Base-by-base conservation (phyloP, 257 asterid genomes). In the Jasminum sambac region DNA sequence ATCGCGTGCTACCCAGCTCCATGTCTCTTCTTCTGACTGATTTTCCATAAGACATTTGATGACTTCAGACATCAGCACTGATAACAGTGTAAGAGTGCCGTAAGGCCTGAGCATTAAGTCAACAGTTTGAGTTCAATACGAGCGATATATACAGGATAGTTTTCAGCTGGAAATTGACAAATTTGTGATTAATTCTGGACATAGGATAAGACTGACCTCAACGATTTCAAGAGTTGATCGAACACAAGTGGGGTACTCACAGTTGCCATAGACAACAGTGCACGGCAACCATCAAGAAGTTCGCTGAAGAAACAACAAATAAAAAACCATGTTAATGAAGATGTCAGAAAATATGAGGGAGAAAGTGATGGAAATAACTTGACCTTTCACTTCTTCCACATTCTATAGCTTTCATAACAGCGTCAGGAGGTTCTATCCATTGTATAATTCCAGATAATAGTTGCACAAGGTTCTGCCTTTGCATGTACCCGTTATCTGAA, bases 1-100 rank as follows among this genome's bases (percentile, higher is more conserved):
- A 83, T 94, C 97, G 13, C 99, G 99, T 71, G 98, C 97, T 40
- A 86, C 95, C 96, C 96, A 89, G 85, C 99, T 94, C 99, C 99
- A 94, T 6, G 89, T 79, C 85, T 91, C 99, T 77, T 94, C 96
- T 37, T 89, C 98, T 41, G 89, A 72, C 79, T 30, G 80, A 69
- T 84, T 94, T 68, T 65, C 86, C 89, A 72, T 81, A 59, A 86
- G 86, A 77, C 91, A 90, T 80, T 86, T 91, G 71, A 84, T 74
- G 74, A 86, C 93, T 86, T 94, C 96, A 71, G 87, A 79, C 96
- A 87, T 94, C 79, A 94, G 73, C 70, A 88, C 82, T 57, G 90
- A 88, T 75, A 91, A 72, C 42, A 91, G 84, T 66, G 86, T 81
- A 77, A 94, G 80, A 63, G 92, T 88, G 59, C 99, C 99, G 70